phyloP scores from a whole-genome alignment of 768 basidiomycete species.

The Calocybe cyanea region DNA sequence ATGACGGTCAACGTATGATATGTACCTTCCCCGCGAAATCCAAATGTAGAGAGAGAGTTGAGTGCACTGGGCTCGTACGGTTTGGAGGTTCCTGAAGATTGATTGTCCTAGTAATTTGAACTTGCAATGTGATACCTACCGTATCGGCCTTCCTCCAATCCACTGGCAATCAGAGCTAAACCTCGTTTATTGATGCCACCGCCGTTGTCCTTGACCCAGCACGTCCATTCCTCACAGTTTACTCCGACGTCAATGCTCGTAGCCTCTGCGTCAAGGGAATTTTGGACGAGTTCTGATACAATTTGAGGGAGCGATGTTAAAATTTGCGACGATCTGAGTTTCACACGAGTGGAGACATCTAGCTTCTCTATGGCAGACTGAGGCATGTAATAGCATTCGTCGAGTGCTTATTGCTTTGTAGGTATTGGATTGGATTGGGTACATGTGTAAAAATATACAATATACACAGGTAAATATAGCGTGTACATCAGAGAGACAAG shows the following conservation, averaged over 20 bases:
- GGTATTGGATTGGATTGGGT: too few relatives aligned
- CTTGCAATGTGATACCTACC: slow-evolving; percentile 40
- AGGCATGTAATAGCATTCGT: background rate
- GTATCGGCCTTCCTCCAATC: slow-evolving; percentile 56
- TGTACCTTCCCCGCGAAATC: slow-evolving; percentile 91
- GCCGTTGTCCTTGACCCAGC: slow-evolving; percentile 88
- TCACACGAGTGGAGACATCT: slow-evolving; percentile 57
- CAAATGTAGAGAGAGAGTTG: slow-evolving; percentile 63
- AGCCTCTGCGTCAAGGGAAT: slow-evolving; percentile 81
- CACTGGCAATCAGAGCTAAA: slow-evolving; percentile 50
- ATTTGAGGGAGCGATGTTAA: slow-evolving; percentile 79
- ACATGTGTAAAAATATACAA: too few relatives aligned
- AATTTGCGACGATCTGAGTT: slow-evolving; percentile 79
- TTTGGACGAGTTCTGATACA: slow-evolving; percentile 84
- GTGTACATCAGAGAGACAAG: too few relatives aligned
- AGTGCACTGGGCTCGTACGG: slow-evolving; percentile 48
- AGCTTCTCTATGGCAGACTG: slow-evolving; percentile 40
- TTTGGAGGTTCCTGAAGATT: slow-evolving; percentile 66
- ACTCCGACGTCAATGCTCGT: slow-evolving; percentile 66
- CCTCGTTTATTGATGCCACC: slow-evolving; percentile 64
- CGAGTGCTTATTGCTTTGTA: too few relatives aligned
- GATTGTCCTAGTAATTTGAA: background rate
- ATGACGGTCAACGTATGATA: background rate
- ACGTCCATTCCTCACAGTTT: slow-evolving; percentile 73
- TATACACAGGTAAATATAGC: too few relatives aligned